Conservation (phyloP, 495 filamentous ascomycete species). For the Choiromyces venosus region DNA sequence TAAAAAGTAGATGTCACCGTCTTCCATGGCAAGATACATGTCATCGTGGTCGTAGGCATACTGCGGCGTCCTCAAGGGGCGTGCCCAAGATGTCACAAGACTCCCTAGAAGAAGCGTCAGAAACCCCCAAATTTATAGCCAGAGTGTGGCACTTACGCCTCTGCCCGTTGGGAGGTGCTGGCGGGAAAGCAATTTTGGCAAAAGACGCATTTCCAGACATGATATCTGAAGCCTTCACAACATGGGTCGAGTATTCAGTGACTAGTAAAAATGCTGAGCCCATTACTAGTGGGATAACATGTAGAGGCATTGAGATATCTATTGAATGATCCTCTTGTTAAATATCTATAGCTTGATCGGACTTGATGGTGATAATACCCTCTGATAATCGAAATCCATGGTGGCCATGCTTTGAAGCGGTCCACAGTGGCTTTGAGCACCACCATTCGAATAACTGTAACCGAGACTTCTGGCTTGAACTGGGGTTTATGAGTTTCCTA, state of each 20-base stretch:
- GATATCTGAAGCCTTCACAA: constrained; percentile 39
- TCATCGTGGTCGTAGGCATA: constrained; percentile 60
- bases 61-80: constrained; percentile 57
- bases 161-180: constrained; percentile 25
- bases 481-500: constrained; percentile 7
- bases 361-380: constrained; percentile 21
- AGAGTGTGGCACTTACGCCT: constrained; percentile 28
- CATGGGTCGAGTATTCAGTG: constrained; percentile 39
- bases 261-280: constrained; percentile 39
- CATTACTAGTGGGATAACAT: constrained; percentile 41
- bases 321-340: constrained; percentile 4
- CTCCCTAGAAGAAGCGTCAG: constrained; percentile 30
- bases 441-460: constrained; percentile 72
- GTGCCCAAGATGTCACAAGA: constrained; percentile 60
- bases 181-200: constrained; percentile 37
- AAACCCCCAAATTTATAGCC: constrained; percentile 4
- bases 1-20: constrained; percentile 65
- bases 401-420: constrained; percentile 33
- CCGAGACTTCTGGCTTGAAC: constrained; percentile 52
- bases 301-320: constrained; percentile 41
- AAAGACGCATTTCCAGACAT: constrained; percentile 35
- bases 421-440: constrained; percentile 33
- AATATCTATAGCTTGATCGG: background rate
- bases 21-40: constrained; percentile 73
- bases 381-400: constrained; percentile 37